These are phyloP conservation scores for Gilbertella persicaria DNA, from an alignment of 371 early-diverging fungal genomes.

Conservation along the genomic window DNA sequence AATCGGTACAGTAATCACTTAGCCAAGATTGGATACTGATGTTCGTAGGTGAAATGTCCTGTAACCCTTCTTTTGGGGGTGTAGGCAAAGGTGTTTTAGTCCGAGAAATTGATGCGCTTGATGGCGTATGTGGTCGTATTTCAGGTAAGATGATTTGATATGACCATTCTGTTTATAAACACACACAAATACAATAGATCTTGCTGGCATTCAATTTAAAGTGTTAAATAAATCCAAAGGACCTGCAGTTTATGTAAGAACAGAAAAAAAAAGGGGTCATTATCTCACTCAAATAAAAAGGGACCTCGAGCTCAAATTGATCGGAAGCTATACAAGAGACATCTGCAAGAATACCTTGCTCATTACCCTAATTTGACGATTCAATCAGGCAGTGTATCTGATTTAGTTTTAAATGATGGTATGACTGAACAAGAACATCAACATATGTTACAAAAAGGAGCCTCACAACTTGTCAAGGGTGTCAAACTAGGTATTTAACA, in stretches of 20 bases:
- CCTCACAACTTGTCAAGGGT: slow-evolving; percentile 36
- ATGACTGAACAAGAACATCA: slow-evolving; percentile 36
- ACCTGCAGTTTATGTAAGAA: slow-evolving; percentile 79
- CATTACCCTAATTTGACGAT: slow-evolving; percentile 75
- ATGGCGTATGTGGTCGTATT: slow-evolving; percentile 80
- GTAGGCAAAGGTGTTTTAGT: slow-evolving; percentile 85
- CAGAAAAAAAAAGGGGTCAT: too few species aligned
- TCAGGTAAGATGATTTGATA: slow-evolving; percentile 40
- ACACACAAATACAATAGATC: slow-evolving; percentile 39
- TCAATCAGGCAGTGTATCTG: slow-evolving; percentile 71
- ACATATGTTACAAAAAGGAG: slow-evolving; percentile 28
- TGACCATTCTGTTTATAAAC: neutral
- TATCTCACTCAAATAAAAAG: too few species aligned
- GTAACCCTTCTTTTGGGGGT: slow-evolving; percentile 89
- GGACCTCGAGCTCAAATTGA: slow-evolving; percentile 88
- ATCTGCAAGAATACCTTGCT: slow-evolving; percentile 67
- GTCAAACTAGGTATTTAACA: slow-evolving; percentile 37
- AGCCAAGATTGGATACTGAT: neutral
- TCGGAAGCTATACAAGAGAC: slow-evolving; percentile 74
- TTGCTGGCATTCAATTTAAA: slow-evolving; percentile 85
- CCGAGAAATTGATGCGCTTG: slow-evolving; percentile 83
- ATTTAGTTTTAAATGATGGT: slow-evolving; percentile 58
- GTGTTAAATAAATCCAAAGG: slow-evolving; percentile 86
- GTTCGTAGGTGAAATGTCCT: slow-evolving; percentile 80
- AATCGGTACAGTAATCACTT: slow-evolving; percentile 49